Evolutionary conservation across 2,329 filamentous ascomycete genomes (phyloP).

Genomic region (Blastomyces percursus): DNA sequence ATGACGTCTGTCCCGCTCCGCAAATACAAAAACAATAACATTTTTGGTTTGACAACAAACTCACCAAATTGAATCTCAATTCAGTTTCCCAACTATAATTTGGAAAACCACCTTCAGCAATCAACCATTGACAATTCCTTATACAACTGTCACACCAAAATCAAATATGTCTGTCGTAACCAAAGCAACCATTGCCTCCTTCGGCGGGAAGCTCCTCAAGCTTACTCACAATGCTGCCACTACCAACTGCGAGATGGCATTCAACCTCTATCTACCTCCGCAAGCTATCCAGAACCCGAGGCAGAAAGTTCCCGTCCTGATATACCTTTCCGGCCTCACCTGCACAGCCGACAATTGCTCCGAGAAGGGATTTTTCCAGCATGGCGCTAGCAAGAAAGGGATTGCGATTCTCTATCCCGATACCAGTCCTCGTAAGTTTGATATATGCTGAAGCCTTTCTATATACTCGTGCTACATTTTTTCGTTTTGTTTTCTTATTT

Average conservation of each 20-base stretch:
- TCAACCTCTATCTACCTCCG: conserved; percentile 85
- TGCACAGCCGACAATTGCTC: conserved; percentile 78
- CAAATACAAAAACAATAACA: neutral
- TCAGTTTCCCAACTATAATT: neutral
- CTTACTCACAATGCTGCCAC: conserved; percentile 70
- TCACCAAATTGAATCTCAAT: neutral
- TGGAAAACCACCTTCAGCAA: neutral
- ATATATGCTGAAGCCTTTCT: neutral
- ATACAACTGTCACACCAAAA: conserved; percentile 5
- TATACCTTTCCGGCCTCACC: conserved; percentile 89
- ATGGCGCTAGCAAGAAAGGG: conserved; percentile 63
- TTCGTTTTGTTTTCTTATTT: neutral
- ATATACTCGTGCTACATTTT: neutral
- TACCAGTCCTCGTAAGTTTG: conserved; percentile 66
- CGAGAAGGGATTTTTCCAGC: conserved; percentile 81
- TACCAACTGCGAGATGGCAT: conserved; percentile 78
- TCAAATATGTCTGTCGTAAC: conserved; percentile 69
- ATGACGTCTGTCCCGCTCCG: neutral
- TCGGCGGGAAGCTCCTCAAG: conserved; percentile 91
- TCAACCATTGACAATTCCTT: neutral
- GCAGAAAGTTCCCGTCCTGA: conserved; percentile 66
- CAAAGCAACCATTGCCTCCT: conserved; percentile 78
- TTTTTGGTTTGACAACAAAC: neutral
- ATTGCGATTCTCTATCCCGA: conserved; percentile 94
- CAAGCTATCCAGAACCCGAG: conserved; percentile 45